Evolutionary conservation across 1,284 basidiomycete species (phyloP).

Genomic region (Ustilago nuda): DNA sequence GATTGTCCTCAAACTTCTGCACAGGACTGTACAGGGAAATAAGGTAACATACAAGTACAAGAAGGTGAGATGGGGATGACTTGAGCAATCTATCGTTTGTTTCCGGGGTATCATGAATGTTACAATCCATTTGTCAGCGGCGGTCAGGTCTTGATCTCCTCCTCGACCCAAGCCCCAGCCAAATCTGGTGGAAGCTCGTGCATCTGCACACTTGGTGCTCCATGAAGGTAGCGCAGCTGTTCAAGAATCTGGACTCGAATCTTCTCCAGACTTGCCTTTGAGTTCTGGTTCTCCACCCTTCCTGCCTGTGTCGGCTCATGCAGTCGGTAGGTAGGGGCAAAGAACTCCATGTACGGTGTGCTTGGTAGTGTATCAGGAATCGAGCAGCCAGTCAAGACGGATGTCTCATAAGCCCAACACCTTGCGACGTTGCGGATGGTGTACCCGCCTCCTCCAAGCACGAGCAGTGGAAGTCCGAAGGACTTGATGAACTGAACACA

Average conservation of each 20-base stretch:
- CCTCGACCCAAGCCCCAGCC: slow-evolving; percentile 80
- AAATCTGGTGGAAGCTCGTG: slow-evolving; percentile 94
- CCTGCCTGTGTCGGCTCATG: slow-evolving; percentile 88
- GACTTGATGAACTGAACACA: slow-evolving; percentile 96
- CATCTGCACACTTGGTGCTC: slow-evolving; percentile 95
- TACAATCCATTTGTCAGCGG: not conserved
- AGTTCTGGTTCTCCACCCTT: slow-evolving; percentile 92
- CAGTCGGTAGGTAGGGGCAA: slow-evolving; percentile 89
- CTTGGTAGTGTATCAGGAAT: slow-evolving; percentile 87
- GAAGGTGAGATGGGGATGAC: not conserved
- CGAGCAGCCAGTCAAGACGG: slow-evolving; percentile 78
- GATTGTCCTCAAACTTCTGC: too few species aligned
- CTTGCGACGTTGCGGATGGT: slow-evolving; percentile 89
- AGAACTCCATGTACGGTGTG: slow-evolving; percentile 93
- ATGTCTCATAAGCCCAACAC: slow-evolving; percentile 99
- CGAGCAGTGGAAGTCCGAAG: slow-evolving; percentile 88
- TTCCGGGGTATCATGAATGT: slow-evolving; percentile 8
- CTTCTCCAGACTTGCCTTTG: slow-evolving; percentile 77
- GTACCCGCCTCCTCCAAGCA: slow-evolving; percentile 95
- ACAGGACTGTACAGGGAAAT: not conserved
- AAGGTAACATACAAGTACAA: slow-evolving; percentile 4
- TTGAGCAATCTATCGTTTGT: not conserved
- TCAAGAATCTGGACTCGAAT: slow-evolving; percentile 88
- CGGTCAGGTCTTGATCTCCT: slow-evolving; percentile 68
- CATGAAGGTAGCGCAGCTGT: slow-evolving; percentile 90